Evolutionary conservation across 257 asterid species (phyloP).

Genomic region (Gynochthodes officinalis): DNA sequence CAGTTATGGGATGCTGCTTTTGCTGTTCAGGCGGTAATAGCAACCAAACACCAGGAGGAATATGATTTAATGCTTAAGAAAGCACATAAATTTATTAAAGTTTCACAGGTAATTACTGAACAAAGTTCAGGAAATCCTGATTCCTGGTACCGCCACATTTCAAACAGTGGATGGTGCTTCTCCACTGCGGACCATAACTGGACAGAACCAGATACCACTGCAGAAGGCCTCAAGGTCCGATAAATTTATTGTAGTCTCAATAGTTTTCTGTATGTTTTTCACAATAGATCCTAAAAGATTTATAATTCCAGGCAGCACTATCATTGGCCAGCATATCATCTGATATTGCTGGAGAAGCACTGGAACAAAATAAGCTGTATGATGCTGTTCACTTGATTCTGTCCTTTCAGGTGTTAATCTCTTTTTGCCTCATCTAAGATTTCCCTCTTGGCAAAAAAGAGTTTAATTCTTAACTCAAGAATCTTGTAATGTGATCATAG

Average conservation of each 20-base stretch:
- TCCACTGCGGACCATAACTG: constrained; percentile 73
- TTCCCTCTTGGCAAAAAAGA: neutral
- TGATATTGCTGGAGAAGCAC: constrained; percentile 45
- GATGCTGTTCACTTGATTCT: constrained; percentile 59
- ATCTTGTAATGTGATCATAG: too few species aligned
- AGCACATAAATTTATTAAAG: constrained; percentile 58
- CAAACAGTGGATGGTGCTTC: constrained; percentile 80
- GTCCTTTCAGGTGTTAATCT: constrained; percentile 55
- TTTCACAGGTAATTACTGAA: constrained; percentile 50
- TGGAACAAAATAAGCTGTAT: constrained; percentile 33
- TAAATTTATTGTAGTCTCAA: too few species aligned
- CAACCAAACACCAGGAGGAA: constrained; percentile 44
- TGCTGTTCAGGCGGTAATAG: constrained; percentile 58
- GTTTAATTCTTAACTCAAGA: neutral
- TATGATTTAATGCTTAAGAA: constrained; percentile 43
- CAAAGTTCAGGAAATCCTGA: constrained; percentile 30
- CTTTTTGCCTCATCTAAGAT: neutral
- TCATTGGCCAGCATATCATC: constrained; percentile 45
- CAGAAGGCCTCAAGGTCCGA: constrained; percentile 81
- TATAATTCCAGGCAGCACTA: constrained; percentile 50
- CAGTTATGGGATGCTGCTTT: constrained; percentile 69
- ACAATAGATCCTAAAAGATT: too few species aligned
- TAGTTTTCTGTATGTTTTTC: too few species aligned
- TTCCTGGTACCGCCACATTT: constrained; percentile 56
- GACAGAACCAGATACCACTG: constrained; percentile 63